phyloP scores from a whole-genome alignment of 176 grass and related monocot species.

The Pontederia paniculata region DNA sequence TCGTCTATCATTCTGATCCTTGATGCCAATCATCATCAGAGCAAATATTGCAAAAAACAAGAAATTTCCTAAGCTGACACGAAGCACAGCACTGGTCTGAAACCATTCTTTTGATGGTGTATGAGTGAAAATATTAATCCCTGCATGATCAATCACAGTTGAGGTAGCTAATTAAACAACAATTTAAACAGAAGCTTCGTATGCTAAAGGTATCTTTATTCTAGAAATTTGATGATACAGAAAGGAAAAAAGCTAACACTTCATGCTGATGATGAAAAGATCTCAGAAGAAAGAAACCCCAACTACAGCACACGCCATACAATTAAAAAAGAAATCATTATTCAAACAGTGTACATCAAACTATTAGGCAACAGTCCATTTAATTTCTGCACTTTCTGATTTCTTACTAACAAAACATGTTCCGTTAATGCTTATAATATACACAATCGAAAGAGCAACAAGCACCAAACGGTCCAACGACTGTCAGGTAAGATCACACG shows the following conservation, averaged over 20 bases:
- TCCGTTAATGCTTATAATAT: too few species aligned
- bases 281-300: too few species aligned
- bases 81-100: constrained; percentile 79
- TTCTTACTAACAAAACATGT: too few species aligned
- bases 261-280: not conserved
- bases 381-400: too few species aligned
- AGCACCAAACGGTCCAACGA: too few species aligned
- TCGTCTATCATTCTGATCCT: constrained; percentile 84
- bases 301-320: too few species aligned
- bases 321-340: too few species aligned
- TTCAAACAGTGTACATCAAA: too few species aligned
- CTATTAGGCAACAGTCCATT: too few species aligned
- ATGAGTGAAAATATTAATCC: constrained; percentile 40
- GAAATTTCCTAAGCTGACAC: constrained; percentile 89
- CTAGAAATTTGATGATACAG: not conserved
- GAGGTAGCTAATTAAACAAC: not conserved
- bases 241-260: not conserved
- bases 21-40: constrained; percentile 77
- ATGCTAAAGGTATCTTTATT: not conserved
- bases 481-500: too few species aligned
- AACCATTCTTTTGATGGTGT: constrained; percentile 76
- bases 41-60: constrained; percentile 83
- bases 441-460: too few species aligned
- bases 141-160: constrained; percentile 19
- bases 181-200: not conserved